Conservation (phyloP, 2,329 filamentous ascomycete species). For the Neophaeococcomyces mojaviensis region DNA sequence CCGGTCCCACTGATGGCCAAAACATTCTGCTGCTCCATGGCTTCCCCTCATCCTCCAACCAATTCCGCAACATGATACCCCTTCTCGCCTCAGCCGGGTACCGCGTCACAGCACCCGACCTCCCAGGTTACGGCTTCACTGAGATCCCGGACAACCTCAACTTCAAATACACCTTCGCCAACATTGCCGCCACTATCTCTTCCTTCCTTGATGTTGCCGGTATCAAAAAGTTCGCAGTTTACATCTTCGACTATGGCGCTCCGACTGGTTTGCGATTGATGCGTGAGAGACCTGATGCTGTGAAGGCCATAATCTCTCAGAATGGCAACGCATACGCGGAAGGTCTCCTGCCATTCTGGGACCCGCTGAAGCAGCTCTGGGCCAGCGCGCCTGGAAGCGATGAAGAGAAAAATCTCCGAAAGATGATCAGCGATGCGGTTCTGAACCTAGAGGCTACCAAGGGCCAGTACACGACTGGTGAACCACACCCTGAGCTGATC, state of each 20-base stretch:
- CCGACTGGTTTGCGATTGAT: slow-evolving; percentile 50
- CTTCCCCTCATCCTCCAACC: slow-evolving; percentile 40
- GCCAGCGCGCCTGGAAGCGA: slow-evolving; percentile 26
- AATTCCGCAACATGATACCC: slow-evolving; percentile 41
- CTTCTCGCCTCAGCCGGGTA: slow-evolving; percentile 34
- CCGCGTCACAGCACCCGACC: slow-evolving; percentile 49
- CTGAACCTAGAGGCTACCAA: slow-evolving; percentile 34
- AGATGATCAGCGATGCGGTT: slow-evolving; percentile 28
- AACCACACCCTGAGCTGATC: slow-evolving; percentile 19
- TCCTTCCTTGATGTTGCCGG: slow-evolving; percentile 44
- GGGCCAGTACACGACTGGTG: slow-evolving; percentile 26
- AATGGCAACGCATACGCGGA: slow-evolving; percentile 56
- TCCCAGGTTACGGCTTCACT: slow-evolving; percentile 56
- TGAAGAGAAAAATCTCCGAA: slow-evolving; percentile 27
- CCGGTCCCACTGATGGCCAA: slow-evolving; percentile 28
- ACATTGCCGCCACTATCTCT: slow-evolving; percentile 41
- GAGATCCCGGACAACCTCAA: slow-evolving; percentile 31
- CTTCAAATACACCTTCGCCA: slow-evolving; percentile 50
- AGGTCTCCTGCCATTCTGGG: slow-evolving; percentile 49
- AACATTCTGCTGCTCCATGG: slow-evolving; percentile 41
- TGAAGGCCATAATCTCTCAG: slow-evolving; percentile 50
- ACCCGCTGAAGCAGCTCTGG: slow-evolving; percentile 42
- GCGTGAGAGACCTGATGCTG: slow-evolving; percentile 38
- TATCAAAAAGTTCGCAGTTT: slow-evolving; percentile 45
- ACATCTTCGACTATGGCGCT: slow-evolving; percentile 58